Base-by-base conservation (phyloP, 306 rosid species). In the Delonix regia region DNA sequence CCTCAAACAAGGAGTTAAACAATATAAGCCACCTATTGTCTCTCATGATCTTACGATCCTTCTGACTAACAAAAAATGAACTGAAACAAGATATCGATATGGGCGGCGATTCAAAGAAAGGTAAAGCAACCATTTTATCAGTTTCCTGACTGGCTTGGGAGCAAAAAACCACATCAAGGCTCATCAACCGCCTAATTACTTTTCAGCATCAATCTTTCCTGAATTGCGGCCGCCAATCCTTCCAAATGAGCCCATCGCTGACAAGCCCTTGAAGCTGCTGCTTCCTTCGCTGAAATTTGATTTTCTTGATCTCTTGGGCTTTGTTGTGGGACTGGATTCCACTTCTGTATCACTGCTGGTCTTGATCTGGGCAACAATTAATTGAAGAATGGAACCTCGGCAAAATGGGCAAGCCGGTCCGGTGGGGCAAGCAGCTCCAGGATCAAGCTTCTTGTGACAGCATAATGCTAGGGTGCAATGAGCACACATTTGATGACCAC, bases 401-500 rank as follows among this genome's bases (percentile, higher is more conserved):
- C 97, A 94, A 85, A 94, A 94, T 15, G 97, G 98, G 80, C 98
- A 94, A 64, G 74, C 76, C 3, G 97, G 97, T 78, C 86, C 87
- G 0, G 87, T 60, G 45, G 87, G 59, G 75, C 85, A 77, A 30
- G 85, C 34, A 56, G 88, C 74, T 42, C 84, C 75, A 5, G 86
- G 87, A 79, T 87, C 81, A 24, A 92, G 94, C 84, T 94, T 94
- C 87, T 92, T 94, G 85, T 91, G 90, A 86, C 97, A 94, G 84
- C 98, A 94, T 27, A 94, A 87, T 18, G 98, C 92, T 30, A 94
- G 87, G 33, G 91, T 90, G 77, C 98, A 94, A 79, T 86, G 87
- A 15, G 97, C 97, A 77, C 98, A 94, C 98, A 94, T 94, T 89
- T 88, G 96, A 87, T 94, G 98, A 79, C 92, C 85, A 56, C 98